Evolutionary conservation across 306 rosid species (phyloP).

Genomic region (Fragaria iinumae): DNA sequence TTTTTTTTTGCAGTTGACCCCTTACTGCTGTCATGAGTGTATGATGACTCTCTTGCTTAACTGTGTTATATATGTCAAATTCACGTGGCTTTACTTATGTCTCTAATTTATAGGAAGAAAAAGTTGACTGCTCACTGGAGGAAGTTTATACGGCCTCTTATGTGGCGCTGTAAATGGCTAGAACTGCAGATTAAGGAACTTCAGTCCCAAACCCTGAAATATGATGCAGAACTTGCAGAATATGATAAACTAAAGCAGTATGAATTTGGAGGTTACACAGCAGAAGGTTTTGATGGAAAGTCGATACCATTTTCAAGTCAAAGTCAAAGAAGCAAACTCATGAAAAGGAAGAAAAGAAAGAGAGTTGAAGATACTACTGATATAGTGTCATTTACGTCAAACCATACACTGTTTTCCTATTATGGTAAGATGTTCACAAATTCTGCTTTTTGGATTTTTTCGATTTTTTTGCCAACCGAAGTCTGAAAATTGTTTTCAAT

Average conservation of each 20-base stretch:
- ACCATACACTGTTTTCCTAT: constrained; percentile 65
- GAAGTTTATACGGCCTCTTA: constrained; percentile 56
- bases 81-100: constrained; percentile 12
- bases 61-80: constrained; percentile 1
- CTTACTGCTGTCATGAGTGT: not conserved
- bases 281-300: constrained; percentile 46
- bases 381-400: constrained; percentile 44
- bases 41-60: not conserved
- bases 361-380: constrained; percentile 60
- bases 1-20: not conserved
- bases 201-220: constrained; percentile 50
- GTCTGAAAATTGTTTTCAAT: constrained; percentile 13
- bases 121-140: constrained; percentile 68
- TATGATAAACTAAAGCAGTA: constrained; percentile 36
- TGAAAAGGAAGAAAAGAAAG: constrained; percentile 72
- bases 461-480: not conserved
- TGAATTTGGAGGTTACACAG: constrained; percentile 33
- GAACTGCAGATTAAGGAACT: constrained; percentile 64
- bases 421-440: constrained; percentile 41
- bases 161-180: constrained; percentile 80
- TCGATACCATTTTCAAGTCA: constrained; percentile 47
- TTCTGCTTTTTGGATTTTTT: constrained; percentile 13
- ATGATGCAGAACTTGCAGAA: constrained; percentile 52
- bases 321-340: constrained; percentile 36
- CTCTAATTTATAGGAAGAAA: constrained; percentile 51